Percentiles rank a stretch among this genome's conserved stretches.
Conservation (phyloP, 345 rosid genomes). For the Punica granatum region DNA sequence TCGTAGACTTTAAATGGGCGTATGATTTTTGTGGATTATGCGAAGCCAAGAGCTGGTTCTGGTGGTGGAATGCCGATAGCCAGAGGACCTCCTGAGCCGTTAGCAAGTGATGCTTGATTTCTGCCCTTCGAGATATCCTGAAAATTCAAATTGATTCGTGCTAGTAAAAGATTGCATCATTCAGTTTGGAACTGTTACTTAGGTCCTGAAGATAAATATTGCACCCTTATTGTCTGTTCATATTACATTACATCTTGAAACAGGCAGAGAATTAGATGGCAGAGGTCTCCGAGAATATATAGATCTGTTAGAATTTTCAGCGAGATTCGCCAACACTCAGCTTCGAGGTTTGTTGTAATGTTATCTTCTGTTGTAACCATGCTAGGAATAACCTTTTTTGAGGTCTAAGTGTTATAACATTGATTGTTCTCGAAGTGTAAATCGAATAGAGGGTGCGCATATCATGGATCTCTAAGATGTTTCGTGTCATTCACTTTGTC, state of each 20-base stretch:
- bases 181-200: not conserved
- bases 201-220: not conserved
- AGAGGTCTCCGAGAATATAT: not conserved
- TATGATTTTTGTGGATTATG: slow-evolving; percentile 59
- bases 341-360: not conserved
- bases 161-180: not conserved
- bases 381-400: not conserved
- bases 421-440: not conserved
- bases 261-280: not conserved
- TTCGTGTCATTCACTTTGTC: not conserved
- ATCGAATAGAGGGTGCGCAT: not conserved
- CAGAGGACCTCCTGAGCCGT: slow-evolving; percentile 68
- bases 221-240: not conserved
- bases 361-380: not conserved
- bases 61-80: slow-evolving; percentile 53
- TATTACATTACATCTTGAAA: not conserved
- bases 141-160: not conserved
- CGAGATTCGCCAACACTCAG: not conserved
- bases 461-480: not conserved
- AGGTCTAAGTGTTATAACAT: not conserved
- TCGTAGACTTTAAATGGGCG: slow-evolving; percentile 60
- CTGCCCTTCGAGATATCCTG: not conserved
- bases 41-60: slow-evolving; percentile 37
- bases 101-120: not conserved
- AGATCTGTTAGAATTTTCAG: not conserved